Evolutionary conservation across 345 rosid species (phyloP), one percentile per base, ranked within the genome.

Genomic region (Euphorbia peplus): DNA sequence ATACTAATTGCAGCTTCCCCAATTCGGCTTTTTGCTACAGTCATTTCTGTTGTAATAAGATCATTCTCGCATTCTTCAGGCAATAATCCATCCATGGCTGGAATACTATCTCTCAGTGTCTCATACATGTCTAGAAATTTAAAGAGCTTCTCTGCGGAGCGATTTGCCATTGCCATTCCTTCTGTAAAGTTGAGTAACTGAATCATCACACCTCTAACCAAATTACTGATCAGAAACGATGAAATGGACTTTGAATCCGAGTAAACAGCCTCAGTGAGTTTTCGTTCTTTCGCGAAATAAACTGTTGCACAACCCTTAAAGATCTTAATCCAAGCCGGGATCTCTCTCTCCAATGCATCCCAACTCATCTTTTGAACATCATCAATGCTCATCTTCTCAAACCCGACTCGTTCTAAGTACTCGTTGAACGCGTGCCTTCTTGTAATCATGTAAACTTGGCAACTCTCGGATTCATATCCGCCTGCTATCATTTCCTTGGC

Each of bases 81-180:
- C 14, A 85, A 85, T 47, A 86, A 46, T 14, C 39, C 70, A 1
- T 83, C 83, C 66, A 84, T 72, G 14, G 84, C 60, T 0, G 87
- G 77, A 46, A 76, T 44, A 37, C 75, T 76, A 58, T 91, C 97
- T 15, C 90, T 84, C 54, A 93, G 57, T 0, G 90, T 69, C 76
- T 93, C 97, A 6, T 85, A 91, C 74, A 89, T 80, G 71, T 93
- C 98, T 0, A 93, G 86, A 50, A 86, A 80, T 73, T 91, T 93
- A 82, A 93, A 93, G 6, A 93, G 72, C 67, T 91, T 91, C 76
- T 90, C 96, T 0, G 88, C 71, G 5, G 97, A 85, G 15, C 87
- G 83, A 63, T 79, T 91, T 3, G 86, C 79, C 85, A 91, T 81
- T 12, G 95, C 89, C 9, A 93, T 74, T 1, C 91, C 96, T 78